These are phyloP conservation scores for Plantago elongata DNA, from an alignment of 257 asterid species.

Conservation along the genomic window DNA sequence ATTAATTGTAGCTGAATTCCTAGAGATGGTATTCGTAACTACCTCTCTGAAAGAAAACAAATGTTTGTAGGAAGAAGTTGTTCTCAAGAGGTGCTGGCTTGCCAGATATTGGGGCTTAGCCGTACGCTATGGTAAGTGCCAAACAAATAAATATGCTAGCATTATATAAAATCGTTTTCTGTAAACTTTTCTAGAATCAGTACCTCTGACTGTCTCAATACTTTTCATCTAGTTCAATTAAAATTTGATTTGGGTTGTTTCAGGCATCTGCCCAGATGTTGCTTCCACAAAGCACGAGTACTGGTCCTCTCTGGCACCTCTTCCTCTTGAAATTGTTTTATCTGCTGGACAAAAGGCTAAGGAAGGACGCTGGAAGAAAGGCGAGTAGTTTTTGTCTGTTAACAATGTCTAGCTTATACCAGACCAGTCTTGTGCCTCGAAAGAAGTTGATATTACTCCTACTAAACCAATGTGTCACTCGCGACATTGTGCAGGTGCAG, in stretches of 20 bases:
- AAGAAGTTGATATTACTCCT: background rate
- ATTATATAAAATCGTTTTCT: background rate
- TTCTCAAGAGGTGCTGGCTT: conserved; percentile 98
- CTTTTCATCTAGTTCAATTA: background rate
- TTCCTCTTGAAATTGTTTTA: conserved; percentile 85
- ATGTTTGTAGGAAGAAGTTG: conserved; percentile 87
- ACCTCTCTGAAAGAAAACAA: conserved; percentile 17
- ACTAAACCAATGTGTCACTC: too few relatives aligned
- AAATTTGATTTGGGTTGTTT: conserved; percentile 12
- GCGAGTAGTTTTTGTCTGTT: conserved; percentile 38
- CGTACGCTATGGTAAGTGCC: conserved; percentile 63
- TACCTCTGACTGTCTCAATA: background rate
- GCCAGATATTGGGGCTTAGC: conserved; percentile 99
- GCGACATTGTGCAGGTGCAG: conserved; percentile 47
- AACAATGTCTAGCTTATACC: conserved; percentile 7
- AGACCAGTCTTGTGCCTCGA: background rate
- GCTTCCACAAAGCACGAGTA: conserved; percentile 77
- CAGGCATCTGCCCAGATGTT: conserved; percentile 82
- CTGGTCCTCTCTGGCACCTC: conserved; percentile 98
- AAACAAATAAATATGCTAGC: background rate
- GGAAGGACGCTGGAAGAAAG: conserved; percentile 73
- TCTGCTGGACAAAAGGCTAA: conserved; percentile 98
- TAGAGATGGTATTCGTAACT: conserved; percentile 11
- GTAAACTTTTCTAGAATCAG: background rate
- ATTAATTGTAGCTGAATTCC: conserved; percentile 4